Base-by-base conservation (phyloP, 2,329 filamentous ascomycete genomes). In the Aspergillus pseudoglaucus region DNA sequence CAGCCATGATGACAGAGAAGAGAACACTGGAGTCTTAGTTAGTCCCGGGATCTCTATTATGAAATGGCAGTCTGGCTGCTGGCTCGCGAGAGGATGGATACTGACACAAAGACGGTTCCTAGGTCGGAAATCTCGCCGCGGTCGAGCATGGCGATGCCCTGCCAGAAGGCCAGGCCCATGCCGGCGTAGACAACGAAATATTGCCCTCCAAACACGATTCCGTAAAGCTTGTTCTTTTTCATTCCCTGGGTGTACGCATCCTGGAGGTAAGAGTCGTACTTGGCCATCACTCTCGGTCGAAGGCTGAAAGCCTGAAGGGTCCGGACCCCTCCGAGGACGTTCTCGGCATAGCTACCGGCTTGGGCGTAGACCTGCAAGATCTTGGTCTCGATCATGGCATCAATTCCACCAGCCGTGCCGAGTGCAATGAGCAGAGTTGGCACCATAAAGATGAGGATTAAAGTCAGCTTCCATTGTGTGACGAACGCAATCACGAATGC, bases 101-200 rank as follows among this genome's bases (percentile, higher is more conserved):
- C 49, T 48, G 27, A 51, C 46, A 51, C 62, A 27, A 67, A 62
- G 40, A 67, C 52, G 17, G 51, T 50, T 15, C 64, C 64, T 2
- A 55, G 41, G 6, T 57, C 45, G 1, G 38, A n/a, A n/a, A 65
- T 48, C 37, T 67, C 63, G 9, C 60, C 61, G 18, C 52, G 56
- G 12, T 54, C 49, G 42, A 58, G 55, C 61, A 65, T 62, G 18
- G 53, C 42, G 42, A 64, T 53, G 3, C 59, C 66, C 46, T 65
- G 59, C 63, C 61, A 70, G 50, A 82, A 73, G 25, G 75, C 77
- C 10, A 84, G 69, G 2, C 79, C 81, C 61, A 82, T 83, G 2
- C 57, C 56, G 4, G 48, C 44, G 46, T 43, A 53, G 15, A 53
- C 44, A 10, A 59, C 47, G 15, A 38, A 48, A 37, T 53, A 53